These are phyloP conservation scores for Dendrostoma leiphaemia DNA, from an alignment of 2,329 filamentous ascomycete species.

Conservation along the genomic window DNA sequence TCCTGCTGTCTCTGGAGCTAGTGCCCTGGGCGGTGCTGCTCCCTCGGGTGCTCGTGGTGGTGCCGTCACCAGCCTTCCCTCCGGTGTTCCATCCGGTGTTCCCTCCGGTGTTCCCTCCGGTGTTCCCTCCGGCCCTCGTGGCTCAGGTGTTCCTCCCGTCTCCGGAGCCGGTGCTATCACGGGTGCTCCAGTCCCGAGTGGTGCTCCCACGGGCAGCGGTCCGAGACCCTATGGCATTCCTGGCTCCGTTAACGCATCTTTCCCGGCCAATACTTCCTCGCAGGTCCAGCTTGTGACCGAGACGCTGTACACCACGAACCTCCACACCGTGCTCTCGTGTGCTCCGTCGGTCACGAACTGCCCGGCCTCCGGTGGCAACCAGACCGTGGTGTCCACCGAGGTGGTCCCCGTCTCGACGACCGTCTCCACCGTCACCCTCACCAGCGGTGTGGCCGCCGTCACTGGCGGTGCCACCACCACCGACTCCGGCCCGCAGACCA, in stretches of 20 bases:
- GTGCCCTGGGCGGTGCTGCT: background rate
- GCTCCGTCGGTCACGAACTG: conserved; percentile 26
- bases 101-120: background rate
- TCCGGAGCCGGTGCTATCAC: background rate
- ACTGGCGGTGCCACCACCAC: conserved; percentile 6
- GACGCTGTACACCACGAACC: conserved; percentile 17
- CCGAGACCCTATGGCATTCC: background rate
- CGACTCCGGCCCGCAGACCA: conserved; percentile 13
- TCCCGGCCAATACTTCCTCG: background rate
- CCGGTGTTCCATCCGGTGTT: conserved; percentile 1
- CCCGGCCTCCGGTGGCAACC: conserved; percentile 20
- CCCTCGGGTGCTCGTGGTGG: background rate
- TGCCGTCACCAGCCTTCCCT: background rate
- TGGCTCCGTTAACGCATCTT: background rate
- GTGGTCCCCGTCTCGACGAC: conserved; percentile 18
- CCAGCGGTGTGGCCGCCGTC: conserved; percentile 9
- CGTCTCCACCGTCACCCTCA: conserved; percentile 5
- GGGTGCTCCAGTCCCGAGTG: background rate
- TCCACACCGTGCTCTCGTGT: conserved; percentile 24
- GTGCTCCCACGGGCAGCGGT: background rate
- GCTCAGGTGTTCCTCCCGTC: background rate
- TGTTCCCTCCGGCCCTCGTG: background rate
- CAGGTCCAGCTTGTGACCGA: conserved; percentile 16
- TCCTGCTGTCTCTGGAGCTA: background rate
- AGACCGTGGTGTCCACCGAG: conserved; percentile 18